Evolutionary conservation across 768 basidiomycete species (phyloP).

Genomic region (Clitopilus hobsonii): DNA sequence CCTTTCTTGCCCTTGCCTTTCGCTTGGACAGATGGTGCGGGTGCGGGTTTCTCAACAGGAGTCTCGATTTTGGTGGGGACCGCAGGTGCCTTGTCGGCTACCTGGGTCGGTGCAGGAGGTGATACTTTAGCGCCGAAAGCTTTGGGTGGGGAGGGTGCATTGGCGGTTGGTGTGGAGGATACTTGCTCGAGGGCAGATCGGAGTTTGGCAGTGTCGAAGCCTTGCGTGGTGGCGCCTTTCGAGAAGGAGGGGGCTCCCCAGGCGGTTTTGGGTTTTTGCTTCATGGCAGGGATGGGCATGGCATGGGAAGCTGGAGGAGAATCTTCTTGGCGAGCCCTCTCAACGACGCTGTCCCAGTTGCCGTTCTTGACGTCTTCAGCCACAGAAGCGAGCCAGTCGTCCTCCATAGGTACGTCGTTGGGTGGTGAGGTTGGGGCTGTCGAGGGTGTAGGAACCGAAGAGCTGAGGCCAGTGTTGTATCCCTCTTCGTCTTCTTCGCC

Average conservation of each 20-base stretch:
- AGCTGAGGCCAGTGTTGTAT: slow-evolving; percentile 15
- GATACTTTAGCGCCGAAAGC: slow-evolving; percentile 3
- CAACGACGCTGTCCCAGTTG: slow-evolving; percentile 9
- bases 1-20: slow-evolving; percentile 18
- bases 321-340: neutral
- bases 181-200: slow-evolving; percentile 10
- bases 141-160: neutral
- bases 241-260: slow-evolving; percentile 7
- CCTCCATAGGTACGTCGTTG: slow-evolving; percentile 18
- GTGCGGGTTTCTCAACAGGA: slow-evolving; percentile 9
- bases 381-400: slow-evolving; percentile 20
- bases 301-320: neutral
- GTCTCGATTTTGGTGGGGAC: slow-evolving; percentile 10
- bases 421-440: slow-evolving; percentile 23
- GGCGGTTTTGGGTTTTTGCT: neutral
- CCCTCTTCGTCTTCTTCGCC: slow-evolving; percentile 16
- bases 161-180: slow-evolving; percentile 6
- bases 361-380: slow-evolving; percentile 18
- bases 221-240: slow-evolving; percentile 7
- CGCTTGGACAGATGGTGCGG: slow-evolving; percentile 4
- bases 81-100: neutral
- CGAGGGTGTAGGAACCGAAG: slow-evolving; percentile 19
- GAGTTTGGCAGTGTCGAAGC: slow-evolving; percentile 12
- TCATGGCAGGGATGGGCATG: neutral
- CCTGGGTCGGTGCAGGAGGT: neutral